phyloP scores from a whole-genome alignment of 257 asterid species.

The Scutellaria minor region DNA sequence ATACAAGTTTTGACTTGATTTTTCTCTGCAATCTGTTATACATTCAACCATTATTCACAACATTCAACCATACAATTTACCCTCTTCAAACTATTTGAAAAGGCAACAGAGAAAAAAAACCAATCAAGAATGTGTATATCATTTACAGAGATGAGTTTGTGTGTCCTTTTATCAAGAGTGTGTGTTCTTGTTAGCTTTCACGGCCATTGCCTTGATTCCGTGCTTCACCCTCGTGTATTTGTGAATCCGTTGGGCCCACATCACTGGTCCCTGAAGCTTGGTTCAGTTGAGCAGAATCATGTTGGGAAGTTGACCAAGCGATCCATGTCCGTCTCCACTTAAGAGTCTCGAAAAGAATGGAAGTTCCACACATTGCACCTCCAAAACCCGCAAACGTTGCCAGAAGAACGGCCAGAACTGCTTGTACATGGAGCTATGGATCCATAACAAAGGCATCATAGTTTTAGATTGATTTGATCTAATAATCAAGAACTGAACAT shows the following conservation, averaged over 20 bases:
- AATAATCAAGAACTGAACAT: neutral
- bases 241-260: slow-evolving; percentile 41
- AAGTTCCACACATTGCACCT: slow-evolving; percentile 85
- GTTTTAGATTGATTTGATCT: neutral
- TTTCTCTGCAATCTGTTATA: neutral
- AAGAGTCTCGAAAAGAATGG: slow-evolving; percentile 58
- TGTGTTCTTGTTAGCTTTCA: slow-evolving; percentile 28
- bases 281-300: slow-evolving; percentile 40
- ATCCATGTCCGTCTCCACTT: slow-evolving; percentile 61
- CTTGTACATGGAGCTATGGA: slow-evolving; percentile 72
- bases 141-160: slow-evolving; percentile 12
- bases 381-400: slow-evolving; percentile 91
- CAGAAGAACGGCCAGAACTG: slow-evolving; percentile 71
- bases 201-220: slow-evolving; percentile 37
- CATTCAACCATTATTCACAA: neutral
- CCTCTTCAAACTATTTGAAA: slow-evolving; percentile 2
- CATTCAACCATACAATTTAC: neutral
- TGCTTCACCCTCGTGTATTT: slow-evolving; percentile 39
- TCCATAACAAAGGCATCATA: slow-evolving; percentile 25
- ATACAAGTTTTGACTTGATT: too few relatives aligned
- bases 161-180: neutral
- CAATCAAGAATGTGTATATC: slow-evolving; percentile 16
- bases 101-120: neutral
- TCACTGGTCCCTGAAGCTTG: slow-evolving; percentile 44
- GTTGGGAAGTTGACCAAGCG: slow-evolving; percentile 43